phyloP scores from a whole-genome alignment of 164 flowering plant species.

The Hamamelis virginiana region DNA sequence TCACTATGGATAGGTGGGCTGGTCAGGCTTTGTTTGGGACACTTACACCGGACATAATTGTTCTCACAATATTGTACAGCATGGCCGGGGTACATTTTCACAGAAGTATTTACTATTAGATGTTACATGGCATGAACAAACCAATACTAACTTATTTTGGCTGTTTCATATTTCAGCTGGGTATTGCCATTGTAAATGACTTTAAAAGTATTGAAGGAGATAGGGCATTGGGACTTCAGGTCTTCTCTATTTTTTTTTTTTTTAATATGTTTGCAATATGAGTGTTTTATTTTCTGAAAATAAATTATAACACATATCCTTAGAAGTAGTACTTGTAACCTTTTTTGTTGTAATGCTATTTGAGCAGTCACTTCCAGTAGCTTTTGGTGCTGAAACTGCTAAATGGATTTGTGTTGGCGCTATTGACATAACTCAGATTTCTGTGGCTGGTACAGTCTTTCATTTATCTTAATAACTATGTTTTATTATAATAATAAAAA shows the following conservation, averaged over 20 bases:
- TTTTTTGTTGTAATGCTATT: conserved; percentile 9
- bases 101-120: background rate
- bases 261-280: background rate
- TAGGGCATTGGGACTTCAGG: conserved; percentile 88
- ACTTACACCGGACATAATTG: conserved; percentile 78
- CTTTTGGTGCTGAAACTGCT: conserved; percentile 91
- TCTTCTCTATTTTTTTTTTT: conserved; percentile 13
- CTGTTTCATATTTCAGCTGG: conserved; percentile 50
- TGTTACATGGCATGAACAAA: background rate
- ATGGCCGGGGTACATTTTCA: conserved; percentile 77
- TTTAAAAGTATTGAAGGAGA: conserved; percentile 98
- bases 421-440: conserved; percentile 82
- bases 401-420: conserved; percentile 98
- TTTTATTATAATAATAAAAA: background rate
- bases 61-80: conserved; percentile 88
- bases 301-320: background rate
- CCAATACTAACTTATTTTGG: conserved; percentile 10
- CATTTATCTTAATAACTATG: background rate
- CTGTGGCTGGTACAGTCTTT: conserved; percentile 64
- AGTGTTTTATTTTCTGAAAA: background rate
- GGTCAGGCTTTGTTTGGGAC: conserved; percentile 98
- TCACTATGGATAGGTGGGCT: conserved; percentile 75
- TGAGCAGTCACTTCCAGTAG: conserved; percentile 89
- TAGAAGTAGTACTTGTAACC: background rate
- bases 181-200: conserved; percentile 93